Evolutionary conservation across 352 stramenopile species (phyloP).

Genomic region (Phytophthora tentaculata): DNA sequence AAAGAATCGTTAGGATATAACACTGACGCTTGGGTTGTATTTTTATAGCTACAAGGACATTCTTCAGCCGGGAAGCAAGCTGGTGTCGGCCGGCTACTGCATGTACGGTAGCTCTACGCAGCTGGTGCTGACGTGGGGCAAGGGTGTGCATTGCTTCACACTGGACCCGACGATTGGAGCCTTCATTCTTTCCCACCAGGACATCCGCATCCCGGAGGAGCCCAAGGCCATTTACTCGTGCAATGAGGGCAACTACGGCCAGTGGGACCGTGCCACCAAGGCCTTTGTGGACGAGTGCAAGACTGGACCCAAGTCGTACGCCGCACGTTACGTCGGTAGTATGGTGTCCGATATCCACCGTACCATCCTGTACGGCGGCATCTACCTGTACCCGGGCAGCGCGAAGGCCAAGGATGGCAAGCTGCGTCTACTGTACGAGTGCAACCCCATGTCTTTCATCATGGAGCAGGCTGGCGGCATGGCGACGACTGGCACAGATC

Average conservation of each 20-base stretch:
- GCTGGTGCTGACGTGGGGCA: constrained; percentile 96
- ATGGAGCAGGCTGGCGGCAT: constrained; percentile 97
- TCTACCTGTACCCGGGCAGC: constrained; percentile 98
- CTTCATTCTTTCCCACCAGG: constrained; percentile 96
- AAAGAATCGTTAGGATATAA: background rate
- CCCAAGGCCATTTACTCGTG: constrained; percentile 96
- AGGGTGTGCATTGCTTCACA: constrained; percentile 97
- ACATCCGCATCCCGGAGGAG: constrained; percentile 95
- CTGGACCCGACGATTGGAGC: constrained; percentile 98
- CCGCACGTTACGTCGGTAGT: constrained; percentile 96
- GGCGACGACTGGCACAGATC: constrained; percentile 93
- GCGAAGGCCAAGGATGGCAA: constrained; percentile 94
- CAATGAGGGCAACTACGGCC: constrained; percentile 97
- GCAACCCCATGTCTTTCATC: constrained; percentile 99
- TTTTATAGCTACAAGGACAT: constrained; percentile 87
- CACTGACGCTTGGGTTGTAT: constrained; percentile 19
- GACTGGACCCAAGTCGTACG: constrained; percentile 72
- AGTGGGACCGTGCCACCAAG: constrained; percentile 95
- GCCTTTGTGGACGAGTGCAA: constrained; percentile 91
- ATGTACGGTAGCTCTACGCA: constrained; percentile 98
- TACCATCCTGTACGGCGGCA: constrained; percentile 98
- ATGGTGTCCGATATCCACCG: constrained; percentile 99
- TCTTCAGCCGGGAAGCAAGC: constrained; percentile 93
- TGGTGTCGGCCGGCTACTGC: constrained; percentile 98
- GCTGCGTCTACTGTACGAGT: constrained; percentile 98